Evolutionary conservation across 495 filamentous ascomycete species (phyloP).

Genomic region (Achaetomiella virescens): DNA sequence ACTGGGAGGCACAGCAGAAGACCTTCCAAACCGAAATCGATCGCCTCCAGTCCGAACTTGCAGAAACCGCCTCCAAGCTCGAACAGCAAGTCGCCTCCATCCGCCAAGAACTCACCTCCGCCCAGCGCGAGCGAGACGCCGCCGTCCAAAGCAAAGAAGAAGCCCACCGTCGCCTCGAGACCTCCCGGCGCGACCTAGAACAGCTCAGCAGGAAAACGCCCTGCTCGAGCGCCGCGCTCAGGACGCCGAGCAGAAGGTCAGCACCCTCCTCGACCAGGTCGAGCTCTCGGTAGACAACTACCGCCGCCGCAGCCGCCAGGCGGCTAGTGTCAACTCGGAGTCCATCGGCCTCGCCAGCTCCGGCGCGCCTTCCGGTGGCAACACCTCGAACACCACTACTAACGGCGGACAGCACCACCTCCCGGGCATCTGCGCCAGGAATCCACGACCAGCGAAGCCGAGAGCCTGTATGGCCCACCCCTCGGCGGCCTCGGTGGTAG

Average conservation of each 20-base stretch:
- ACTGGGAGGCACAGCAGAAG: constrained; percentile 76
- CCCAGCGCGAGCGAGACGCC: constrained; percentile 62
- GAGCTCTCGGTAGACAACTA: constrained; percentile 91
- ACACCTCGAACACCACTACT: neutral
- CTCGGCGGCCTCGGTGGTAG: neutral
- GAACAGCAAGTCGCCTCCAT: constrained; percentile 65
- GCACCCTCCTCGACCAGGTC: constrained; percentile 87
- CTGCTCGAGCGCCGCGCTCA: constrained; percentile 72
- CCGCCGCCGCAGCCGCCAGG: constrained; percentile 56
- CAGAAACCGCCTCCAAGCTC: constrained; percentile 56
- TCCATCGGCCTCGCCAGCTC: constrained; percentile 6
- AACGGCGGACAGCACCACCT: constrained; percentile 1
- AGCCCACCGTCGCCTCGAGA: constrained; percentile 51
- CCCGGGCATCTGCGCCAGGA: constrained; percentile 52
- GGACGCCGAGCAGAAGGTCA: constrained; percentile 90
- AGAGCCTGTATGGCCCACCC: constrained; percentile 38
- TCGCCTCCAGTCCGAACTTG: constrained; percentile 61
- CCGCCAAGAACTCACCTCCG: constrained; percentile 56
- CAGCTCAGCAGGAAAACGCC: constrained; percentile 75
- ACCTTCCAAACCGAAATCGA: constrained; percentile 66
- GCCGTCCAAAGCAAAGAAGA: constrained; percentile 52
- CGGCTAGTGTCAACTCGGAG: constrained; percentile 29
- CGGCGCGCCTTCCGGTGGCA: neutral
- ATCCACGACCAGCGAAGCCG: constrained; percentile 52
- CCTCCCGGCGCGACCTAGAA: constrained; percentile 63